These are phyloP conservation scores for Calcarisporium arbuscula DNA, from an alignment of 2,329 filamentous ascomycete species.

Conservation along the genomic window DNA sequence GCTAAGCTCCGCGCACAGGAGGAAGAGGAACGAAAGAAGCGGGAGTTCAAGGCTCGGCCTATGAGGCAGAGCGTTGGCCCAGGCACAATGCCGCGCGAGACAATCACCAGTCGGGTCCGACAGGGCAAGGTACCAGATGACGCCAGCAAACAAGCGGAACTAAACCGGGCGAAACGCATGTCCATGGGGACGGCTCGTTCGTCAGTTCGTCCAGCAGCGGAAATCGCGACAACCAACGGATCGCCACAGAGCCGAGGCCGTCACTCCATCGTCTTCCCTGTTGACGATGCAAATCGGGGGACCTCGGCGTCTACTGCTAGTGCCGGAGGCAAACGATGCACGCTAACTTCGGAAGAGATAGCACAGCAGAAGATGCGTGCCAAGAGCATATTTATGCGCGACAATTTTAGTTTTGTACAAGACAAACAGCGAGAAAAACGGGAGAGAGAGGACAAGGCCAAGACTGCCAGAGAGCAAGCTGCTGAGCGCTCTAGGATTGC, in stretches of 20 bases:
- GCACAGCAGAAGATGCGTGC: slow-evolving; percentile 46
- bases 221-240: slow-evolving; percentile 7
- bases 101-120: slow-evolving; percentile 50
- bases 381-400: slow-evolving; percentile 46
- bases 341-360: slow-evolving; percentile 43
- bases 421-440: slow-evolving; percentile 47
- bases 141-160: slow-evolving; percentile 13
- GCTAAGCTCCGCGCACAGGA: slow-evolving; percentile 49
- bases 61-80: slow-evolving; percentile 38
- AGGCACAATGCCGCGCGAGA: slow-evolving; percentile 45
- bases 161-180: slow-evolving; percentile 17
- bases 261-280: slow-evolving; percentile 14
- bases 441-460: slow-evolving; percentile 48
- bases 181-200: slow-evolving; percentile 13
- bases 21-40: slow-evolving; percentile 52
- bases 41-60: slow-evolving; percentile 59
- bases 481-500: slow-evolving; percentile 54
- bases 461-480: slow-evolving; percentile 50
- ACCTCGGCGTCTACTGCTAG: slow-evolving; percentile 42
- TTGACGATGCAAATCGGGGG: slow-evolving; percentile 27
- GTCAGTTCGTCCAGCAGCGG: slow-evolving; percentile 4
- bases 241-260: slow-evolving; percentile 19
- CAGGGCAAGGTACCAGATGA: slow-evolving; percentile 35
- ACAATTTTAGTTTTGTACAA: slow-evolving; percentile 36
- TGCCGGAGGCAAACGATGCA: slow-evolving; percentile 37